Percentiles rank a stretch among this genome's conserved stretches.
These are phyloP conservation scores for Nicotiana tabacum DNA, from an alignment of 257 asterid genomes.

Conservation along the genomic window DNA sequence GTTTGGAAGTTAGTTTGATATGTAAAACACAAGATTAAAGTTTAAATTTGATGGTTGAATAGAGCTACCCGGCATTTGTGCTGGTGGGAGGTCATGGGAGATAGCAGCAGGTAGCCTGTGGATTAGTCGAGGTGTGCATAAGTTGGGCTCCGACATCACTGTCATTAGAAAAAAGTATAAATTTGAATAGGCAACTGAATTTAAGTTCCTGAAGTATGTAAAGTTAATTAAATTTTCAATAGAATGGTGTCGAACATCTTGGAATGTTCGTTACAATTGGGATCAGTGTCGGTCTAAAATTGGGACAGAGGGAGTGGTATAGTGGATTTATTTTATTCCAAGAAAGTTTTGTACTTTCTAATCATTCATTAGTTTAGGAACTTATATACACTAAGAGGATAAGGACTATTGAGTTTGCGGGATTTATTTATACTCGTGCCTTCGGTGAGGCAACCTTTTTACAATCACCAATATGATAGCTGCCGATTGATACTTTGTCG, in stretches of 20 bases:
- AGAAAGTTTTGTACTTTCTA: background rate
- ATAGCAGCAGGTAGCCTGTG: too few relatives aligned
- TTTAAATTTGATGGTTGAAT: background rate
- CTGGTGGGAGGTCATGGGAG: too few relatives aligned
- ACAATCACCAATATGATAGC: background rate
- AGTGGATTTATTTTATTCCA: background rate
- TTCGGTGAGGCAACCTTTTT: background rate
- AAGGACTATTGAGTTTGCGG: background rate
- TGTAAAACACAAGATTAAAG: background rate
- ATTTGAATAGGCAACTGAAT: too few relatives aligned
- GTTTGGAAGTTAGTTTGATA: background rate
- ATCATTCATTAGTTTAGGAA: background rate
- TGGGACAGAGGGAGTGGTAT: background rate
- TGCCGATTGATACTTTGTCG: background rate
- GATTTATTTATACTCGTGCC: background rate
- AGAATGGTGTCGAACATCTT: background rate
- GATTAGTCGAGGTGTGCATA: too few relatives aligned
- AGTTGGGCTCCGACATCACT: too few relatives aligned
- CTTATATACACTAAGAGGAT: background rate
- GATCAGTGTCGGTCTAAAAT: background rate
- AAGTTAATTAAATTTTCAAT: background rate
- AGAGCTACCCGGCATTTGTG: too few relatives aligned
- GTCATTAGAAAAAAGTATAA: too few relatives aligned
- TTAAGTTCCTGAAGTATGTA: background rate
- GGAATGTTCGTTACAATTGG: background rate